Percentiles rank a stretch among this genome's conserved stretches.
Conservation (phyloP, 352 stramenopile species). For the Pythium chondricola region DNA sequence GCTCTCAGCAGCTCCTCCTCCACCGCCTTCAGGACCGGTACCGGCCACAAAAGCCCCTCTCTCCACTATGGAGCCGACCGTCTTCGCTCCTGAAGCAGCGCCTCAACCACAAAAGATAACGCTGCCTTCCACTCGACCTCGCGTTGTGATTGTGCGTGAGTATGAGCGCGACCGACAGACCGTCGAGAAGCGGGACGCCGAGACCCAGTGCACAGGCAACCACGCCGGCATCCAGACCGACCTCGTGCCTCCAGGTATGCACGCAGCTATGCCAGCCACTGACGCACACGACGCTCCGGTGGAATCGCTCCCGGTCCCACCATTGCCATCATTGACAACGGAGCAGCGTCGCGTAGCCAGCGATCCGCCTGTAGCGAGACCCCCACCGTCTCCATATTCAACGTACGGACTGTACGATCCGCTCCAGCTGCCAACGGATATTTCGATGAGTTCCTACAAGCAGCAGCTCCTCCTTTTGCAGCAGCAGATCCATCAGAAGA, state of each 20-base stretch:
- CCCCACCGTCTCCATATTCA: constrained; percentile 3
- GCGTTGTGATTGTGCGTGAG: constrained; percentile 47
- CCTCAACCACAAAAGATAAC: not conserved
- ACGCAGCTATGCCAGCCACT: constrained; percentile 17
- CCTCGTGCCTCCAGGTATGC: constrained; percentile 50
- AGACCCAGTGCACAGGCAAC: constrained; percentile 71
- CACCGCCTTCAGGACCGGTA: not conserved
- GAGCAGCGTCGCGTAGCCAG: not conserved
- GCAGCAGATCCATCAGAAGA: constrained; percentile 64
- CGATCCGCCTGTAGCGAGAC: not conserved
- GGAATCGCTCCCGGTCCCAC: not conserved
- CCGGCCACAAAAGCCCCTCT: not conserved
- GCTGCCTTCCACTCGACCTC: not conserved
- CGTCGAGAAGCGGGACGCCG: constrained; percentile 56
- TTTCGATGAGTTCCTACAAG: constrained; percentile 58
- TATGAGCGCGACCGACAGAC: constrained; percentile 20
- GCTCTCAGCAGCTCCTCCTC: no score
- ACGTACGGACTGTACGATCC: constrained; percentile 32
- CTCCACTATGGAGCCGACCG: no score
- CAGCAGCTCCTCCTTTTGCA: constrained; percentile 53
- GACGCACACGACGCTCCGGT: not conserved
- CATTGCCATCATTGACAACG: not conserved
- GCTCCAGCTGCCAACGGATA: constrained; percentile 21
- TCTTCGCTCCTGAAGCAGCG: not conserved
- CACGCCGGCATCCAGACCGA: constrained; percentile 65